Evolutionary conservation across 23 red algal genomes (phyloP).

Genomic region (Gracilaria caudata): DNA sequence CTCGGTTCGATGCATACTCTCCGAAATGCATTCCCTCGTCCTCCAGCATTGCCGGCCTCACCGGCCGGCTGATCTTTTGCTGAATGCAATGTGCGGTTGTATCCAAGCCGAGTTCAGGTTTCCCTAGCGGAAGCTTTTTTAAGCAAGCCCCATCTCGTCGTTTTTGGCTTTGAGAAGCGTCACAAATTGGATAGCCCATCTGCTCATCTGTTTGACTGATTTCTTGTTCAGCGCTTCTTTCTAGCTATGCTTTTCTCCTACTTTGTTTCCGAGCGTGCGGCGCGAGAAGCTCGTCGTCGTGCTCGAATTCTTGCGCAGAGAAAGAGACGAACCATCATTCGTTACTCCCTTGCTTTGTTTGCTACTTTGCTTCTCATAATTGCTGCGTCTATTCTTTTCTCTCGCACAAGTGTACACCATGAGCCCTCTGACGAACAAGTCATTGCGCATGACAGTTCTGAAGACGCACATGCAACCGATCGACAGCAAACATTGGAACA

Average conservation of each 20-base stretch:
- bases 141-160: neutral
- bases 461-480: neutral
- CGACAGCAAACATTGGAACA: neutral
- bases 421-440: neutral
- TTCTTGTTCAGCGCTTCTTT: neutral
- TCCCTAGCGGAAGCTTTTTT: neutral
- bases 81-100: neutral
- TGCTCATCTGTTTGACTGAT: neutral
- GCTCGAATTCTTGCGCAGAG: slow-evolving; percentile 7
- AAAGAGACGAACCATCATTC: slow-evolving; percentile 15
- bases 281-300: slow-evolving; percentile 19
- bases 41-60: neutral
- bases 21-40: neutral
- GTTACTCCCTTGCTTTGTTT: neutral
- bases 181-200: neutral
- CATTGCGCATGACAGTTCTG: neutral
- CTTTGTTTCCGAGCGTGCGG: slow-evolving; percentile 31
- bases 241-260: slow-evolving; percentile 20
- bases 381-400: neutral
- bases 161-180: neutral
- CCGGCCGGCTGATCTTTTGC: neutral
- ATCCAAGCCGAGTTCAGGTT: neutral
- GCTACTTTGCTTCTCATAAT: neutral
- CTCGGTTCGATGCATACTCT: neutral
- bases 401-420: slow-evolving; percentile 1